A percentile compares a stretch with the other conserved stretches of the same genome.
Evolutionary conservation across 176 grass and related monocot species (phyloP).

Genomic region (Eragrostis nindensis): DNA sequence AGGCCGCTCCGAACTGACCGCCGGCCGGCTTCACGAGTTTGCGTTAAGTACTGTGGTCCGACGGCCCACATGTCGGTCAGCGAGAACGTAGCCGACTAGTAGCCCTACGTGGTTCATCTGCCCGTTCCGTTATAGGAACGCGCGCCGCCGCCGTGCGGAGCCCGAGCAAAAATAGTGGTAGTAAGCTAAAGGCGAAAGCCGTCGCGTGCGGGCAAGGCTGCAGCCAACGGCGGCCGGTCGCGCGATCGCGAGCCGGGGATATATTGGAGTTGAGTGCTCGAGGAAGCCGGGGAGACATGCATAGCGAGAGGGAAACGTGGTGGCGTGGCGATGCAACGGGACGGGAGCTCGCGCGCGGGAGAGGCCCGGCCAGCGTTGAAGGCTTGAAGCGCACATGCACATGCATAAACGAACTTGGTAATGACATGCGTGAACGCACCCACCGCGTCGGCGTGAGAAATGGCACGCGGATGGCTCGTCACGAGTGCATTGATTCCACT

Average conservation of each 20-base stretch:
- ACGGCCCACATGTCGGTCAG: not conserved
- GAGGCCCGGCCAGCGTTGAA: not conserved
- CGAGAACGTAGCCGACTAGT: too few relatives aligned
- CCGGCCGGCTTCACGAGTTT: not conserved
- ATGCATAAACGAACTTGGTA: not conserved
- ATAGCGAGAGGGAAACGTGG: too few relatives aligned
- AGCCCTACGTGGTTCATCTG: not conserved
- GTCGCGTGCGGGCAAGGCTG: not conserved
- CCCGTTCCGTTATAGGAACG: not conserved
- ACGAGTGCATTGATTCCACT: too few relatives aligned
- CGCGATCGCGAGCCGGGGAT: not conserved
- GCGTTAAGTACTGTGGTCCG: not conserved
- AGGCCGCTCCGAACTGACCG: too few relatives aligned
- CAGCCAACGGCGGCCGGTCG: not conserved
- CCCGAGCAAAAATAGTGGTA: not conserved
- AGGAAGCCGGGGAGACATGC: too few relatives aligned
- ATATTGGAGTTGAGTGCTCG: not conserved
- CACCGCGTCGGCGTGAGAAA: constrained; percentile 5
- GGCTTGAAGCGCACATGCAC: not conserved
- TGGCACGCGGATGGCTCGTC: not conserved
- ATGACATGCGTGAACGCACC: constrained; percentile 1
- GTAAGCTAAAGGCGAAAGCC: not conserved
- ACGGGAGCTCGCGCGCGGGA: too few relatives aligned
- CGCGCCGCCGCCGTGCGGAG: not conserved
- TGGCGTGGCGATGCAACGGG: too few relatives aligned